These are phyloP conservation scores for Pseudonitzschia multiseries DNA, from an alignment of 108 stramenopile genomes.

Conservation along the genomic window DNA sequence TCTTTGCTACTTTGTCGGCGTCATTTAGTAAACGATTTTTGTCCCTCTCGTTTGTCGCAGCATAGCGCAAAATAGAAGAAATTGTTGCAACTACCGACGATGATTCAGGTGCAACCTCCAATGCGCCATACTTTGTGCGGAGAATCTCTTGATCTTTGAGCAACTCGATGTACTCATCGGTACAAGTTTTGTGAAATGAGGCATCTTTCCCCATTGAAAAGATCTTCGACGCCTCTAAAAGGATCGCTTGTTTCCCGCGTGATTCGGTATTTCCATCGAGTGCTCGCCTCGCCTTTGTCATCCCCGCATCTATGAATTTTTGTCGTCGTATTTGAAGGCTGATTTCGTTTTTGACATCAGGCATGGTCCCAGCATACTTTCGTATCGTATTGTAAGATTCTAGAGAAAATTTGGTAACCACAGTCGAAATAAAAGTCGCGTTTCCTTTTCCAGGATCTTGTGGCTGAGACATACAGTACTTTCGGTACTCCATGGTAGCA, in stretches of 20 bases:
- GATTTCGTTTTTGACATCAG: conserved; percentile 57
- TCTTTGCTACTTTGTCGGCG: conserved; percentile 81
- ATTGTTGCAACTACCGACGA: conserved; percentile 74
- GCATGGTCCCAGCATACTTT: conserved; percentile 39
- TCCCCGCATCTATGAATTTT: conserved; percentile 61
- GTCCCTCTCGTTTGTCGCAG: conserved; percentile 63
- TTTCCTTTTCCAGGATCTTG: conserved; percentile 39
- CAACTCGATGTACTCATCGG: conserved; percentile 77
- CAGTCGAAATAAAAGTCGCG: conserved; percentile 46
- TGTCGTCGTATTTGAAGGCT: conserved; percentile 56
- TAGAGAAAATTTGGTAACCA: conserved; percentile 69
- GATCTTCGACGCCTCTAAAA: conserved; percentile 66
- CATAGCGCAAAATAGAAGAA: conserved; percentile 59
- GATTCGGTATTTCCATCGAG: conserved; percentile 38
- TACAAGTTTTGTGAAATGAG: conserved; percentile 69
- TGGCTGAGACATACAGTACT: conserved; percentile 33
- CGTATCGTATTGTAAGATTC: conserved; percentile 75
- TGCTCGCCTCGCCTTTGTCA: conserved; percentile 56
- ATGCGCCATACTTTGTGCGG: conserved; percentile 52
- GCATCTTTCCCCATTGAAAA: conserved; percentile 79
- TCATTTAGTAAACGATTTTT: conserved; percentile 67
- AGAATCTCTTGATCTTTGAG: conserved; percentile 75
- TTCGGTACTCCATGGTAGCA: conserved; percentile 64
- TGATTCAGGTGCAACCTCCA: conserved; percentile 64
- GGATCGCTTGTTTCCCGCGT: conserved; percentile 41